Conservation (phyloP, 2,329 filamentous ascomycete species). For the Sordariomycetes sp. region DNA sequence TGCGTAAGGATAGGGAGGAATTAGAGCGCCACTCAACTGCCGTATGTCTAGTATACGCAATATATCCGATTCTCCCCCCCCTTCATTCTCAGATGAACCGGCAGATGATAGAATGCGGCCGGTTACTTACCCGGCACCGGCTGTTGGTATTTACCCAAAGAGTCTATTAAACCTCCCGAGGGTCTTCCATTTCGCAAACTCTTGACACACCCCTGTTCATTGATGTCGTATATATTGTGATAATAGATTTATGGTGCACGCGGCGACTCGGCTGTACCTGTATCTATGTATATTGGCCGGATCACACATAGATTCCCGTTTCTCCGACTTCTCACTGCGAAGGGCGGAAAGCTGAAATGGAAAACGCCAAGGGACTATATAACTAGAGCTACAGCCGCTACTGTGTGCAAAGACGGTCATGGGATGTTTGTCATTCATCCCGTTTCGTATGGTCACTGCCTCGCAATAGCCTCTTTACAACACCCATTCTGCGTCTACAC, state of each 20-base stretch:
- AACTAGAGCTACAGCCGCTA: not conserved
- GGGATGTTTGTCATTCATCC: not conserved
- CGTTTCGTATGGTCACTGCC: not conserved
- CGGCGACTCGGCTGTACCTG: not conserved
- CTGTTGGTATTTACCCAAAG: not conserved
- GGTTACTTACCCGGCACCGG: not conserved
- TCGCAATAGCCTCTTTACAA: not conserved
- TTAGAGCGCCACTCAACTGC: too few species aligned
- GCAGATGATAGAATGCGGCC: not conserved
- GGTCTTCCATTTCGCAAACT: not conserved
- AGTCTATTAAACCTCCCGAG: not conserved
- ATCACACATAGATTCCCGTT: not conserved
- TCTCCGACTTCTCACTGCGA: not conserved
- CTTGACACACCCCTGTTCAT: not conserved
- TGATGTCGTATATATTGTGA: not conserved
- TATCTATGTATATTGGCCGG: too few species aligned
- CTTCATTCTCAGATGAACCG: not conserved
- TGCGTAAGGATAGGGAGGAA: not conserved
- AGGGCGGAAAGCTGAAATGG: too few species aligned
- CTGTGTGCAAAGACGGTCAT: not conserved
- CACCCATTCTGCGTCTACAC: not conserved
- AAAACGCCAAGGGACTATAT: not conserved
- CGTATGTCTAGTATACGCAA: too few species aligned
- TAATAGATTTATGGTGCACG: not conserved
- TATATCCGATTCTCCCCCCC: not conserved